Evolutionary conservation across 306 rosid genomes (phyloP), one percentile per base, ranked within the genome.

Genomic region (Calophaca sinica): DNA sequence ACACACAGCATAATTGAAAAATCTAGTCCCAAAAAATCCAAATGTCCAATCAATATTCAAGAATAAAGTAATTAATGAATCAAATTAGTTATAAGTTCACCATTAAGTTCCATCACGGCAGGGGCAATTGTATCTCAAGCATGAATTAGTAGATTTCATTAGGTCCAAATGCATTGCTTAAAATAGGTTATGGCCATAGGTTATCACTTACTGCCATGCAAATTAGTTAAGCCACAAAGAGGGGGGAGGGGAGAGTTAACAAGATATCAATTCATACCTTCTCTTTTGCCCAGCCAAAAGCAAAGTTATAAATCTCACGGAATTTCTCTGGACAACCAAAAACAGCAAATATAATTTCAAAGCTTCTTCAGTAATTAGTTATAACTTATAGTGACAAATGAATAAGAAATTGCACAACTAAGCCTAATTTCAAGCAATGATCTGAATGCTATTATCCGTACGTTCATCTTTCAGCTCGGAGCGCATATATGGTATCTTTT

Each of bases 251-350:
- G 33, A 35, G 63, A 62, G 55, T 52, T 5, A 79, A 54, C 72
- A 58, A 68, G 51, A 38, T 49, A 53, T 5, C 44, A 60, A 61
- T 28, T 26, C 82, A 32, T 87, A 94, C 99, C 97, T 94, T 94
- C 83, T 94, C 99, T 80, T 92, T 96, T 72, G 99, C 99, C 99
- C 99, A 96, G 76, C 92, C 89, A 86, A 96, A 96, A 65, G 99
- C 97, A 66, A 92, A 96, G 87, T 92, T 96, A 84, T 96, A 96
- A 53, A 96, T 92, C 84, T 96, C 99, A 6, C 96, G 91, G 57
- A 96, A 90, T 83, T 96, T 96, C 79, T 92, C 97, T 94, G 97
- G 69, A 85, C 68, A 85, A 78, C 31, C n/a, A 66, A 77, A 73
- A 78, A 60, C 29, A 62, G 38, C 9, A 8, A 79, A 73, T 32